Evolutionary conservation across 1,139 yeast species (phyloP).

Genomic region (Yamadazyma pseudoaaseri): DNA sequence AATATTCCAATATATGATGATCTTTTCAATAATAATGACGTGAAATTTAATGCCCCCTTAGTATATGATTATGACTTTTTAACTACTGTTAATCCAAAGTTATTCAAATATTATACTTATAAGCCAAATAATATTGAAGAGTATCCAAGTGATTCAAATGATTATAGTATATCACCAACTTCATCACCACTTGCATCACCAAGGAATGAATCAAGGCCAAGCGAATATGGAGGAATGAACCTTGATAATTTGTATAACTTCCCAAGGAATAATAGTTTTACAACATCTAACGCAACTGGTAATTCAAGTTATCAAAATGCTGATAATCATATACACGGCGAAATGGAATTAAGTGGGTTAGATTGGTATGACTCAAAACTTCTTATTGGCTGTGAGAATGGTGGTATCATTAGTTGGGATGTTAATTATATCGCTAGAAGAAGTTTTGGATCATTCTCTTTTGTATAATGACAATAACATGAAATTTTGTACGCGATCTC

Average conservation of each 20-base stretch:
- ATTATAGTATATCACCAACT: background rate
- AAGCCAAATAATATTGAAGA: slow-evolving; percentile 12
- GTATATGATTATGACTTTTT: slow-evolving; percentile 46
- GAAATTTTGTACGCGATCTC: slow-evolving; percentile 1
- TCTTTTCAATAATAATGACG: slow-evolving; percentile 5
- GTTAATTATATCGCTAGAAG: slow-evolving; percentile 40
- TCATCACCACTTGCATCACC: background rate
- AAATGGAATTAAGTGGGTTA: slow-evolving; percentile 45
- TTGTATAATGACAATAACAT: slow-evolving; percentile 9
- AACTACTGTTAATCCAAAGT: slow-evolving; percentile 35
- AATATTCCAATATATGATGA: slow-evolving; percentile 16
- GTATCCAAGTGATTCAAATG: background rate
- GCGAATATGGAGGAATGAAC: background rate
- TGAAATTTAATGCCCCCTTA: slow-evolving; percentile 37
- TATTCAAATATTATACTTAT: slow-evolving; percentile 38
- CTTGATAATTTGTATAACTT: slow-evolving; percentile 2
- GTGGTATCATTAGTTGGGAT: slow-evolving; percentile 45
- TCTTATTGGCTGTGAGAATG: slow-evolving; percentile 43
- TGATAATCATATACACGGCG: slow-evolving; percentile 44
- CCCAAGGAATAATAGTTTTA: background rate
- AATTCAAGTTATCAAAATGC: slow-evolving; percentile 22
- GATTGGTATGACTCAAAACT: slow-evolving; percentile 39
- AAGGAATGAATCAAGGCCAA: background rate
- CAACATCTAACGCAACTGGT: background rate
- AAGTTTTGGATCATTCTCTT: slow-evolving; percentile 30